Evolutionary conservation across 768 basidiomycete genomes (phyloP).

Genomic region (Podaxis rugospora): DNA sequence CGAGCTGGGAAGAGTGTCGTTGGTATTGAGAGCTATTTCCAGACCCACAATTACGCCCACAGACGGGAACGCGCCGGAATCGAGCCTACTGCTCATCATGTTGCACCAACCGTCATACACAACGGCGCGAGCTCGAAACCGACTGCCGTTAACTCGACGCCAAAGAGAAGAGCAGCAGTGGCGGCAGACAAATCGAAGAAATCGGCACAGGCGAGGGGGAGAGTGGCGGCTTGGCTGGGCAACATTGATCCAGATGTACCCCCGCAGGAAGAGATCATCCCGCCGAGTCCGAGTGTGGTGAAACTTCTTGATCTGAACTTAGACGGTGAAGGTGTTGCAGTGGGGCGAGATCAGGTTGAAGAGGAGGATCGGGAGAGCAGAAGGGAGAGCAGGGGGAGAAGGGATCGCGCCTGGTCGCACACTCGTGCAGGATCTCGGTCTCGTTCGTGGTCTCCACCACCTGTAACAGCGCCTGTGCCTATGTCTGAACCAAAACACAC

Average conservation of each 20-base stretch:
- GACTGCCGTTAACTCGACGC: slow-evolving; percentile 18
- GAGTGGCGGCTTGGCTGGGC: slow-evolving; percentile 78
- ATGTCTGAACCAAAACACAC: not conserved
- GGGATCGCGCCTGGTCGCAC: not conserved
- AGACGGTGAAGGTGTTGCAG: not conserved
- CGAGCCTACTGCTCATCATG: slow-evolving; percentile 7
- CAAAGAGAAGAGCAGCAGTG: slow-evolving; percentile 23
- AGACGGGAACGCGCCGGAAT: slow-evolving; percentile 8
- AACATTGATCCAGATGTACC: slow-evolving; percentile 55
- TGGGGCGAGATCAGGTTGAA: not conserved
- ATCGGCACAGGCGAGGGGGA: slow-evolving; percentile 52
- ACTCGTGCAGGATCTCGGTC: not conserved
- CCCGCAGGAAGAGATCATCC: slow-evolving; percentile 43
- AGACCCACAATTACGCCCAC: not conserved
- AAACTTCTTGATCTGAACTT: not conserved
- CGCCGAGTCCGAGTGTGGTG: slow-evolving; percentile 34
- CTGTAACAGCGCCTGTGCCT: not conserved
- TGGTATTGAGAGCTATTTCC: slow-evolving; percentile 8
- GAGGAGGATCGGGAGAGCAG: not conserved
- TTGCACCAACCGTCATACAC: slow-evolving; percentile 10
- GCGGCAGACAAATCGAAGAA: slow-evolving; percentile 21
- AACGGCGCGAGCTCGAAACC: slow-evolving; percentile 10
- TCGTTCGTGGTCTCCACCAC: not conserved
- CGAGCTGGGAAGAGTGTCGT: slow-evolving; percentile 18
- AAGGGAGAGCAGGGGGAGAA: not conserved